Percentiles rank a stretch among this genome's conserved stretches.
Conservation (phyloP, 2,329 filamentous ascomycete genomes). For the Aspergillus ustus region DNA sequence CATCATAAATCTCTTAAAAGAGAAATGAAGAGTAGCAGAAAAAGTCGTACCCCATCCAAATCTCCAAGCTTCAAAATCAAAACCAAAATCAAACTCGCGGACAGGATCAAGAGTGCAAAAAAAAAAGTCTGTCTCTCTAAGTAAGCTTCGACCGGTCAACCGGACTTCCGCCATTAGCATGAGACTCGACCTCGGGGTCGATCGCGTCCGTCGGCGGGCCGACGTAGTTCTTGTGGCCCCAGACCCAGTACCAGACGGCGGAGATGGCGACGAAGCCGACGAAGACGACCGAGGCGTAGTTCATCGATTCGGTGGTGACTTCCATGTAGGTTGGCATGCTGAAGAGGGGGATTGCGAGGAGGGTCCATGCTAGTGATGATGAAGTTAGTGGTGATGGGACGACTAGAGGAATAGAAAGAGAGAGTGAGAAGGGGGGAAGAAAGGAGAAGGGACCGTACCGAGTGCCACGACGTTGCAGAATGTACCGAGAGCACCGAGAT, state of each 20-base stretch:
- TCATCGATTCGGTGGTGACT: slow-evolving; percentile 63
- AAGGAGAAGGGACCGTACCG: neutral
- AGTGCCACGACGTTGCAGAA: slow-evolving; percentile 15
- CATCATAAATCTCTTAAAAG: no score
- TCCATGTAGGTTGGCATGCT: slow-evolving; percentile 72
- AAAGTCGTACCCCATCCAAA: neutral
- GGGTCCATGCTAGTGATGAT: slow-evolving; percentile 71
- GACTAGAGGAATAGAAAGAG: neutral
- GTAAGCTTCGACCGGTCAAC: neutral
- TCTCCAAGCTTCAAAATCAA: neutral
- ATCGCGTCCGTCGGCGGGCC: slow-evolving; percentile 52
- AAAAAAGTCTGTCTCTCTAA: neutral
- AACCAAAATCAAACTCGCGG: neutral
- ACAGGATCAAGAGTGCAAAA: neutral
- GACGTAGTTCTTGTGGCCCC: slow-evolving; percentile 67
- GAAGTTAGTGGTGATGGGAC: slow-evolving; percentile 50
- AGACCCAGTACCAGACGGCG: slow-evolving; percentile 65
- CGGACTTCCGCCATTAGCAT: no score
- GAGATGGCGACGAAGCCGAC: slow-evolving; percentile 66
- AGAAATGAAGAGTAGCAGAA: no score
- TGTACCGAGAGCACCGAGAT: slow-evolving; percentile 69
- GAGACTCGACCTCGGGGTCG: neutral
- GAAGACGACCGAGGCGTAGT: slow-evolving; percentile 72
- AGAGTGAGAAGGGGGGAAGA: neutral
- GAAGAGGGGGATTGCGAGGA: slow-evolving; percentile 72